Conservation (phyloP, 495 filamentous ascomycete genomes). For the Collariella sp. region DNA sequence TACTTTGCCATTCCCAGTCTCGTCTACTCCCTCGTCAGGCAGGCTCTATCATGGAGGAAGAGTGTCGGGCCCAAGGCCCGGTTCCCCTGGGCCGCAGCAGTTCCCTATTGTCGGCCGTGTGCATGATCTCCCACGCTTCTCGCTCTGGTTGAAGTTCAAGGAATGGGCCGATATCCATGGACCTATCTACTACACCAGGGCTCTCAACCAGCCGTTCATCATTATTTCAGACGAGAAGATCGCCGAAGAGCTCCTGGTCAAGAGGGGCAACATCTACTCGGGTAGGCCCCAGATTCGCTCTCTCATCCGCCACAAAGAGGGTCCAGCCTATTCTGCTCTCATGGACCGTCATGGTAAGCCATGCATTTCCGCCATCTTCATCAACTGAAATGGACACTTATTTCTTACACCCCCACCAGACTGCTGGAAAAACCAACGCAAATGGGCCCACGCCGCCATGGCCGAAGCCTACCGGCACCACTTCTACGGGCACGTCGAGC, state of each 20-base stretch:
- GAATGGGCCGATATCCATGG: constrained; percentile 49
- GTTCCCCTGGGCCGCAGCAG: constrained; percentile 39
- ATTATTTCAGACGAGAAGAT: constrained; percentile 49
- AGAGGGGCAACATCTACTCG: constrained; percentile 46
- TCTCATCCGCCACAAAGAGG: constrained; percentile 40
- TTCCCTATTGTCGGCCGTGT: constrained; percentile 44
- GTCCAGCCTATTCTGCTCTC: constrained; percentile 38
- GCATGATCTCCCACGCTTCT: constrained; percentile 42
- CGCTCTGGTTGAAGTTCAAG: constrained; percentile 48
- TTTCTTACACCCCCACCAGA: constrained; percentile 21
- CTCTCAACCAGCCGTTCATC: constrained; percentile 42
- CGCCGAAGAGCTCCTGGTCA: constrained; percentile 47
- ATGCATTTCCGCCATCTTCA: too few species aligned
- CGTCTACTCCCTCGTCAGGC: constrained; percentile 33
- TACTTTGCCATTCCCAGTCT: constrained; percentile 40
- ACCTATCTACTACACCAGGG: constrained; percentile 45
- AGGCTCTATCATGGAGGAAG: constrained; percentile 32
- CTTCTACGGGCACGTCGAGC: constrained; percentile 42
- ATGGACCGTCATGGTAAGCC: constrained; percentile 42
- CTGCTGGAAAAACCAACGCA: constrained; percentile 38
- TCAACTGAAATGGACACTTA: too few species aligned
- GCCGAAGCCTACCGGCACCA: constrained; percentile 38
- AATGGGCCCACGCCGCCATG: constrained; percentile 44
- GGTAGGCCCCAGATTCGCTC: constrained; percentile 43
- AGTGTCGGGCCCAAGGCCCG: constrained; percentile 15